phyloP scores from a whole-genome alignment of 257 asterid genomes.

The Lithospermum erythrorhizon region DNA sequence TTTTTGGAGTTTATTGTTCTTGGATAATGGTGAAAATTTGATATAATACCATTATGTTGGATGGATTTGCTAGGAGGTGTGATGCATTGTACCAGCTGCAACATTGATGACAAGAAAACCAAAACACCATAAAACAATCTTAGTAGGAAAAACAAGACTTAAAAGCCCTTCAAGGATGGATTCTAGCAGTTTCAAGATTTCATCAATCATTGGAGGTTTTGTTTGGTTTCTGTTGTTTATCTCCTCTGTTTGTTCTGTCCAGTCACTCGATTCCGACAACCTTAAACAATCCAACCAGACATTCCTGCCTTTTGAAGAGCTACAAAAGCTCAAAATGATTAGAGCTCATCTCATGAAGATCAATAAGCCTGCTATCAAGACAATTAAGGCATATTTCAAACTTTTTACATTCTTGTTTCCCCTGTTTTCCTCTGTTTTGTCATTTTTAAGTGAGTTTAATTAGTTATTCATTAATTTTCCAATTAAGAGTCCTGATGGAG shows the following conservation, averaged over 20 bases:
- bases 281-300: slow-evolving; percentile 32
- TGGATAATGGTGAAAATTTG: slow-evolving; percentile 36
- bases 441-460: background rate
- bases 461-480: background rate
- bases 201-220: slow-evolving; percentile 41
- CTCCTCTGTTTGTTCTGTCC: slow-evolving; percentile 37
- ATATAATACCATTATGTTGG: slow-evolving; percentile 11
- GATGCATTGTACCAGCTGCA: slow-evolving; percentile 3
- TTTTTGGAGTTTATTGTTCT: slow-evolving; percentile 14
- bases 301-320: slow-evolving; percentile 44
- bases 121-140: slow-evolving; percentile 17
- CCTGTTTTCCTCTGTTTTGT: background rate
- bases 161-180: slow-evolving; percentile 35
- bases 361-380: slow-evolving; percentile 65
- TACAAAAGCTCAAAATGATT: slow-evolving; percentile 33
- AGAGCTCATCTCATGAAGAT: slow-evolving; percentile 50
- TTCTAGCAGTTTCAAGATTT: slow-evolving; percentile 23
- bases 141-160: slow-evolving; percentile 17
- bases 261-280: slow-evolving; percentile 17
- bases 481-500: slow-evolving; percentile 90
- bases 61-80: slow-evolving; percentile 19
- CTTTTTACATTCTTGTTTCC: background rate
- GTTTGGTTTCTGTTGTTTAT: slow-evolving; percentile 42
- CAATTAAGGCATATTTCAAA: slow-evolving; percentile 46
- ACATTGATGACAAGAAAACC: slow-evolving; percentile 34